Evolutionary conservation across 2,329 filamentous ascomycete genomes (phyloP).

Genomic region (Neocatenulostroma microsporum): DNA sequence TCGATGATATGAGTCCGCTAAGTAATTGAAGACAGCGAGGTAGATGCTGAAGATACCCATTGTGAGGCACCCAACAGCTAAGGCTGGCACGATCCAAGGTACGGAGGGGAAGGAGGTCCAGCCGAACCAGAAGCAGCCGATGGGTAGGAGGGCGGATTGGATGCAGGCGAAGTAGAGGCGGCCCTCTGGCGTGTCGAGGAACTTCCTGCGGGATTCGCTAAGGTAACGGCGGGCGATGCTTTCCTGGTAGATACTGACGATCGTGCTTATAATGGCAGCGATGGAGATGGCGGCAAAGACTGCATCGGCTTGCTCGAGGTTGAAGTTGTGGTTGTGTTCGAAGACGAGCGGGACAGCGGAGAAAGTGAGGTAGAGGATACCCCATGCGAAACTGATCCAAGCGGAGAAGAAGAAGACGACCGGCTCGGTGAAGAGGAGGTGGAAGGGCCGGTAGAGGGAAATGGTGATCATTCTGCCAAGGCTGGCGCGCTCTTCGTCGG

Average conservation of each 20-base stretch:
- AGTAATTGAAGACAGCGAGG: constrained; percentile 84
- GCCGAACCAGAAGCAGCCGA: constrained; percentile 74
- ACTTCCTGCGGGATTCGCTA: constrained; percentile 27
- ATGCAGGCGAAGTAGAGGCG: constrained; percentile 78
- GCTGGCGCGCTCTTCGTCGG: constrained; percentile 66
- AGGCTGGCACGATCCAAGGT: constrained; percentile 64
- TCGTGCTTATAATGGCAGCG: constrained; percentile 58
- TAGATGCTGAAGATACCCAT: constrained; percentile 85
- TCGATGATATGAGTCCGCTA: constrained; percentile 77
- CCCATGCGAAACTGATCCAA: constrained; percentile 87
- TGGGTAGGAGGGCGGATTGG: constrained; percentile 64
- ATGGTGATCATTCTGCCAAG: constrained; percentile 62
- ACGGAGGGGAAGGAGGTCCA: constrained; percentile 57
- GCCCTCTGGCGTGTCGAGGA: constrained; percentile 56
- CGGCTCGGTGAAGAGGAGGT: constrained; percentile 65
- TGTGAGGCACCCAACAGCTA: constrained; percentile 66
- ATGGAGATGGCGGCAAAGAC: constrained; percentile 67
- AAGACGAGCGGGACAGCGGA: constrained; percentile 75
- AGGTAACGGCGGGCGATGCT: constrained; percentile 14
- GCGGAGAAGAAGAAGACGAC: constrained; percentile 81
- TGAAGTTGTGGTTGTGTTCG: constrained; percentile 58
- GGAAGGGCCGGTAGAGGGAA: constrained; percentile 70
- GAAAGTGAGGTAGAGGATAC: constrained; percentile 74
- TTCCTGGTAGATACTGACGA: constrained; percentile 47
- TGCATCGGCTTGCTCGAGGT: constrained; percentile 57